Evolutionary conservation across 2,329 filamentous ascomycete genomes (phyloP), one percentile per base, ranked within the genome.

Genomic region (Zalaria sp.): DNA sequence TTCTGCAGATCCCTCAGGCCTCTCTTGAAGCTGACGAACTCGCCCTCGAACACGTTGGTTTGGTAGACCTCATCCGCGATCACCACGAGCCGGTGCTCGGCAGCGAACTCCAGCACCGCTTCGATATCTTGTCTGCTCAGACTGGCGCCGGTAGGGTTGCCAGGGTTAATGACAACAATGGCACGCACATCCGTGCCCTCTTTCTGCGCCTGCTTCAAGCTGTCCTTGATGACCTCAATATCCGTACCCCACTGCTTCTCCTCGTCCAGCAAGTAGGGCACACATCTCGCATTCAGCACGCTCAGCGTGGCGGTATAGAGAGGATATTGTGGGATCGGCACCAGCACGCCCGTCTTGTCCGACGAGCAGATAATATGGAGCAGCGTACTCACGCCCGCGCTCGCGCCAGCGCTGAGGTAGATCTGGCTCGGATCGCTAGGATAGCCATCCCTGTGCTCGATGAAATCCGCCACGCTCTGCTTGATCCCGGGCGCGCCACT

Each of bases 31-130:
- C 84, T 93, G 66, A 84, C 78, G 71, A 98, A 98, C 60, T 89
- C 73, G 62, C 91, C 91, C 47, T 83, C 69, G 66, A 98, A 98
- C 53, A 98, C 83, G 64, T 98, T 98, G 58, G 91, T 96, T 68
- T 98, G 91, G 75, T 98, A 98, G 32, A 98, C 91, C 65, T 98
- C 91, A 57, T 98, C 91, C 40, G 91, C 91, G 55, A 98, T 76
- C 50, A 96, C 71, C 43, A 96, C 87, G 26, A 98, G 73, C 53
- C 81, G 77, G 70, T 95, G 78, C 61, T 88, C 72, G 27, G 79
- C 80, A 34, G 91, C 89, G 49, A 95, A 82, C 49, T 91, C 77
- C 51, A 96, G 73, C n/a, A 96, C 84, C 40, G 74, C 72, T 55
- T 81, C 78, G 61, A 98, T 79, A 56, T 95, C 86, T 18, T 77